These are phyloP conservation scores for Nidula microcarpa DNA, from an alignment of 768 basidiomycete genomes.

Conservation along the genomic window DNA sequence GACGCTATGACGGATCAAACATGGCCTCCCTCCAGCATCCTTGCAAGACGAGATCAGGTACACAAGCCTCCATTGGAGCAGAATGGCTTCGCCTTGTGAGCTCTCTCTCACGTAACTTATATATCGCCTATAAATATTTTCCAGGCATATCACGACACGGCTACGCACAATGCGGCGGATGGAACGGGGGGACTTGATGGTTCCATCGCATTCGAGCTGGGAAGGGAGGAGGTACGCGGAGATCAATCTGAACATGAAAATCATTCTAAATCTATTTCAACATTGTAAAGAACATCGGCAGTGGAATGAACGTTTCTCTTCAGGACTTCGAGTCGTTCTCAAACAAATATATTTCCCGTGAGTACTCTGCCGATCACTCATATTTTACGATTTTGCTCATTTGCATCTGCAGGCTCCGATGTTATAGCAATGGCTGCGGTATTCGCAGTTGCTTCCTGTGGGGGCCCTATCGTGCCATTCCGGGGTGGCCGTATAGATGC, in stretches of 20 bases:
- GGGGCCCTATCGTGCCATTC: slow-evolving; percentile 34
- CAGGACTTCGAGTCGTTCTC: slow-evolving; percentile 25
- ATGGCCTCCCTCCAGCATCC: slow-evolving; percentile 13
- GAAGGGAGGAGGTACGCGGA: slow-evolving; percentile 24
- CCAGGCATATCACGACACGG: slow-evolving; percentile 42
- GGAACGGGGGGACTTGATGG: slow-evolving; percentile 40
- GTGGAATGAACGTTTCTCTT: slow-evolving; percentile 26
- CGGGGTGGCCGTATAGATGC: slow-evolving; percentile 38
- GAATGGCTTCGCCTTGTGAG: slow-evolving; percentile 14
- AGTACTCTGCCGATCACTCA: slow-evolving; percentile 5
- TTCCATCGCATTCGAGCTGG: slow-evolving; percentile 35
- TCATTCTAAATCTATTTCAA: too few relatives aligned
- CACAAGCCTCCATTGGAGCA: slow-evolving; percentile 11
- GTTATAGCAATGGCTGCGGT: slow-evolving; percentile 33
- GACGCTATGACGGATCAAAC: slow-evolving; percentile 10
- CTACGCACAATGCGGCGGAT: slow-evolving; percentile 29
- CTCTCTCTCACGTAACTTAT: background rate
- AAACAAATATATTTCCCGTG: slow-evolving; percentile 34
- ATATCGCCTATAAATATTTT: background rate
- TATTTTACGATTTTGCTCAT: background rate
- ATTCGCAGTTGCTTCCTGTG: slow-evolving; percentile 30
- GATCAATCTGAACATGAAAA: too few relatives aligned
- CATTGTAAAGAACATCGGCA: slow-evolving; percentile 31
- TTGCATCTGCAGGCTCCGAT: slow-evolving; percentile 26
- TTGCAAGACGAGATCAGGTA: slow-evolving; percentile 9